A percentile compares a stretch with the other conserved stretches of the same genome.
These are phyloP conservation scores for Pezicula rhizophila DNA, from an alignment of 2,329 filamentous ascomycete genomes.

Conservation along the genomic window DNA sequence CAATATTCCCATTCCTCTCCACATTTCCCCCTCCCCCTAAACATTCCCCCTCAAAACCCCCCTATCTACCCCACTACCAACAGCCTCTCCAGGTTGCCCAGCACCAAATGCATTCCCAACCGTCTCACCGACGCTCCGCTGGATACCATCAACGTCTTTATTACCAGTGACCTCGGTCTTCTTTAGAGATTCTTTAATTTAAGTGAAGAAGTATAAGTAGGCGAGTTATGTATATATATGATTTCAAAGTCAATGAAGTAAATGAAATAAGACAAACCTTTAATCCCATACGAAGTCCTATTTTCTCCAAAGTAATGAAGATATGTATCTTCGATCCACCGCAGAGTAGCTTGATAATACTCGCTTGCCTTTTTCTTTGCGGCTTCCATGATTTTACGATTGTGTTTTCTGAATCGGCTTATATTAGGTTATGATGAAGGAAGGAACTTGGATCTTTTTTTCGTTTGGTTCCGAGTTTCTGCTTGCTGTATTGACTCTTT, in stretches of 20 bases:
- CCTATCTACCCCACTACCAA: conserved; percentile 13
- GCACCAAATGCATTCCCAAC: conserved; percentile 17
- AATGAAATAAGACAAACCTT: conserved; percentile 11
- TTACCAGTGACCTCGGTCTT: conserved; percentile 20
- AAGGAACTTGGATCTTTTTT: no score
- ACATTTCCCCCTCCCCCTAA: neutral
- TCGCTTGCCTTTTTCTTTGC: conserved; percentile 2
- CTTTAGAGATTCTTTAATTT: conserved; percentile 15
- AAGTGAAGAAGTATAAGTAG: neutral
- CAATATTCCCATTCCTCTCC: no score
- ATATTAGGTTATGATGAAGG: no score
- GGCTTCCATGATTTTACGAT: neutral
- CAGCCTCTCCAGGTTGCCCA: conserved; percentile 13
- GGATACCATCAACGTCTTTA: conserved; percentile 21
- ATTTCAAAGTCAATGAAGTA: neutral
- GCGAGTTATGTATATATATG: neutral
- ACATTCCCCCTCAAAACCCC: conserved; percentile 14
- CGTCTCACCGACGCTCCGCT: conserved; percentile 13
- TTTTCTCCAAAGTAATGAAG: conserved; percentile 24
- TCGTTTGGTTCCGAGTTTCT: no score
- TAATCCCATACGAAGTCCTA: conserved; percentile 20
- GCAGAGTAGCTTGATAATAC: conserved; percentile 18
- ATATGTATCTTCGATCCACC: conserved; percentile 25
- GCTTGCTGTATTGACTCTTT: no score
- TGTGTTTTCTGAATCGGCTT: no score